Evolutionary conservation across 148 eudicot genomes (phyloP).

Genomic region (Rhododendron mucronatum): DNA sequence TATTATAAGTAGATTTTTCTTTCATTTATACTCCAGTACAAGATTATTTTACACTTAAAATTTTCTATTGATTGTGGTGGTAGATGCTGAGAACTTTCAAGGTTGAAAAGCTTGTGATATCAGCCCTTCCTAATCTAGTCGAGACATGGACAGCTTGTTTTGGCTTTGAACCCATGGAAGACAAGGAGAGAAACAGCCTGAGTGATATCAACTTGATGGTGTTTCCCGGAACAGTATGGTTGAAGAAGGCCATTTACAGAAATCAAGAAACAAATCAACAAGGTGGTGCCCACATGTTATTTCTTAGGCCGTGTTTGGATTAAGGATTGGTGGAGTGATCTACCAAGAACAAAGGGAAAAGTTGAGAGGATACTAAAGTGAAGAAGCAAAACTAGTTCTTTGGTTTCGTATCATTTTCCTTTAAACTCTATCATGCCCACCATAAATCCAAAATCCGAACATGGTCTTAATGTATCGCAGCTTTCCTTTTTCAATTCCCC

Average conservation of each 20-base stretch:
- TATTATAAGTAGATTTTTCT: not conserved
- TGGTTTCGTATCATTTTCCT: not conserved
- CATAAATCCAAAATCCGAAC: not conserved
- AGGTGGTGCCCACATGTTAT: constrained; percentile 2
- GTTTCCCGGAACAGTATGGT: constrained; percentile 86
- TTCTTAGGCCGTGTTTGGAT: not conserved
- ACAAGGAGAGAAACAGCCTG: constrained; percentile 59
- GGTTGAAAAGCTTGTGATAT: constrained; percentile 81
- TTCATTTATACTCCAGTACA: not conserved
- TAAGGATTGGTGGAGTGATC: not conserved
- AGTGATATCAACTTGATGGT: constrained; percentile 80
- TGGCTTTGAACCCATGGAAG: constrained; percentile 75
- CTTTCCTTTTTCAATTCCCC: not conserved
- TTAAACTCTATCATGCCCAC: not conserved
- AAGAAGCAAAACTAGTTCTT: not conserved
- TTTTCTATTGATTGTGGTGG: constrained; percentile 14
- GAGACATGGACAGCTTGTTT: constrained; percentile 90
- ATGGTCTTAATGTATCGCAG: not conserved
- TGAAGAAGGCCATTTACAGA: constrained; percentile 58
- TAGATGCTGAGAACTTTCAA: constrained; percentile 79
- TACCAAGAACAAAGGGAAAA: not conserved
- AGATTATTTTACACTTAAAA: not conserved
- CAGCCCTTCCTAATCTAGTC: constrained; percentile 75
- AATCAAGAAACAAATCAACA: constrained; percentile 21
- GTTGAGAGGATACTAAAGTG: not conserved